phyloP scores from a whole-genome alignment of 2,329 filamentous ascomycete genomes.

The Stemphylium vesicarium region DNA sequence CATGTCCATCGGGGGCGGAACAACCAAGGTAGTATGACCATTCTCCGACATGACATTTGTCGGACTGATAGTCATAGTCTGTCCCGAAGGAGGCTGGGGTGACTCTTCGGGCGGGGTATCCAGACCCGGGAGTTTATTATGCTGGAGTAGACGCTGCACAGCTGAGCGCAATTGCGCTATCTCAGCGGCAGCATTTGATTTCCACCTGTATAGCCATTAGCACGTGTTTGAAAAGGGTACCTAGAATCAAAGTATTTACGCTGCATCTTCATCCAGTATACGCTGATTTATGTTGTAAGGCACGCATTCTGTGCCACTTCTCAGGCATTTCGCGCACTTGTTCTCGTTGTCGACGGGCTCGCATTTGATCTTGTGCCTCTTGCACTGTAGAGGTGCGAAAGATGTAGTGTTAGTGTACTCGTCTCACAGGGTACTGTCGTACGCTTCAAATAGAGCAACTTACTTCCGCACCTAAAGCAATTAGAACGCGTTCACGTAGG shows the following conservation, averaged over 20 bases:
- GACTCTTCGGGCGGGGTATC: conserved; percentile 19
- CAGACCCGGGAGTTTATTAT: conserved; percentile 36
- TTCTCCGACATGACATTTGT: conserved; percentile 34
- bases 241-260: conserved; percentile 24
- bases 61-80: conserved; percentile 29
- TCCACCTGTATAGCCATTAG: conserved; percentile 31
- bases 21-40: conserved; percentile 29
- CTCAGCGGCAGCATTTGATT: conserved; percentile 37
- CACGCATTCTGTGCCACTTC: conserved; percentile 77
- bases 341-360: conserved; percentile 40
- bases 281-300: conserved; percentile 60
- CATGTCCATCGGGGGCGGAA: conserved; percentile 42
- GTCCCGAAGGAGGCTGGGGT: conserved; percentile 18
- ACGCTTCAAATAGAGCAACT: no score
- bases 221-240: not conserved
- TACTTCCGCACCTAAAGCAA: conserved; percentile 29
- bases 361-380: conserved; percentile 46
- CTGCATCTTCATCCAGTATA: conserved; percentile 41
- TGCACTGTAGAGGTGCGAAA: conserved; percentile 25
- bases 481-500: not conserved
- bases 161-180: conserved; percentile 35
- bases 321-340: conserved; percentile 44
- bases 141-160: conserved; percentile 35
- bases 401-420: no score
- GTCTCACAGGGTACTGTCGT: no score